These are phyloP conservation scores for Populus hybrid DNA, from an alignment of 441 rosid genomes.

Conservation along the genomic window DNA sequence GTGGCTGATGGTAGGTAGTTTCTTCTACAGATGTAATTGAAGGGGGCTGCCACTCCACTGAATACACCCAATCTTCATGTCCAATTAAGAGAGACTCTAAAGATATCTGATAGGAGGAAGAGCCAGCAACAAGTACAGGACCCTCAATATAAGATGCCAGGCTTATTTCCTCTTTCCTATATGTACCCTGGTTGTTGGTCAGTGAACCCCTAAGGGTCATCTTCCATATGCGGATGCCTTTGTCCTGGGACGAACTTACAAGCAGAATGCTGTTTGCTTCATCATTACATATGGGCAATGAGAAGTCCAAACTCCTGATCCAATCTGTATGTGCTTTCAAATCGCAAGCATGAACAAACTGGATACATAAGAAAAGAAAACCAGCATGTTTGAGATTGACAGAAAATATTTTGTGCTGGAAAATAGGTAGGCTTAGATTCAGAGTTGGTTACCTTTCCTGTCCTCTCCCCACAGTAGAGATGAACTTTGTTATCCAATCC, in stretches of 20 bases:
- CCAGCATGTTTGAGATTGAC: neutral
- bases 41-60: slow-evolving; percentile 96
- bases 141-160: slow-evolving; percentile 89
- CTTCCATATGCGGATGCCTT: slow-evolving; percentile 92
- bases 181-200: slow-evolving; percentile 31
- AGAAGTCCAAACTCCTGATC: slow-evolving; percentile 96
- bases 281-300: slow-evolving; percentile 51
- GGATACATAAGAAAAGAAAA: slow-evolving; percentile 10
- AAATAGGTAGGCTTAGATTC: neutral
- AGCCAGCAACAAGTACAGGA: slow-evolving; percentile 65
- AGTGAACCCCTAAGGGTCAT: slow-evolving; percentile 40
- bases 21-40: slow-evolving; percentile 27
- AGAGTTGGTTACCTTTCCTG: slow-evolving; percentile 58
- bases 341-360: slow-evolving; percentile 82
- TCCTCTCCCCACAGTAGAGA: slow-evolving; percentile 67
- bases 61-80: slow-evolving; percentile 98
- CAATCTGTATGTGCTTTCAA: slow-evolving; percentile 95
- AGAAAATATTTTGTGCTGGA: slow-evolving; percentile 5
- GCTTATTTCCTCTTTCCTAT: slow-evolving; percentile 53
- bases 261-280: slow-evolving; percentile 57
- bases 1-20: slow-evolving; percentile 29
- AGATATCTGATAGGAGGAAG: slow-evolving; percentile 76
- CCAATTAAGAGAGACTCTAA: slow-evolving; percentile 92
- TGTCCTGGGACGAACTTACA: slow-evolving; percentile 96
- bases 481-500: slow-evolving; percentile 87